Evolutionary conservation across 179 eudicot species (phyloP), one percentile per base, ranked within the genome.

Genomic region (Silene vulgaris): DNA sequence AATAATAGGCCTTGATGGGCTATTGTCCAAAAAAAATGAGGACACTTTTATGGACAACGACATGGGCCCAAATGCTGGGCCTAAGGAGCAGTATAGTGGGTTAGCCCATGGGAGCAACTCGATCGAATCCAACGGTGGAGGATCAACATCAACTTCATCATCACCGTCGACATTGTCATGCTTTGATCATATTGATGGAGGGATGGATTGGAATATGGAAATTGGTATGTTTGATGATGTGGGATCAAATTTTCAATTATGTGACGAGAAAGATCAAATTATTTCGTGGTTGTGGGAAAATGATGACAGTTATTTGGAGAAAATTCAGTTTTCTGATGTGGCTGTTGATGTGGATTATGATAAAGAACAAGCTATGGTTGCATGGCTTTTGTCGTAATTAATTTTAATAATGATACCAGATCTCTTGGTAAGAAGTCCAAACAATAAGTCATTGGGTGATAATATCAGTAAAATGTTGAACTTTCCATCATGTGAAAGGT

Each of bases 301-400:
- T 73, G 85, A 84, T 21, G 78, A 74, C 5, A 78, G 67, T 69
- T 69, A 56, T n/a, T 7, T 61, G 7, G 37, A 32, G 11, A 60
- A 56, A 8, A 19, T 74, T 17, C 62, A 79, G 12, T 69, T 62
- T 19, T 32, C 78, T 45, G 77, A 40, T 21, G 21, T 73, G 35
- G 48, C 70, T 20, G 35, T 73, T 29, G 77, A 73, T 8, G 20
- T 61, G 65, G 84, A 80, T n/a, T 57, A 64, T 74, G 84, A 87
- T 60, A 71, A 82, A 66, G 90, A 88, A 65, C 81, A 83, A 73
- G 90, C 89, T 23, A 82, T 88, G 85, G 71, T 86, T 40, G 86
- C 82, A n/a, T 87, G 90, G 89, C 89, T 89, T 76, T 81, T 85
- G 3, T 89, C 91, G 30, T 87, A 3, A 57, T 30, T 28, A 5